Conservation (phyloP, 805 yeast species). For the Candida maris region DNA sequence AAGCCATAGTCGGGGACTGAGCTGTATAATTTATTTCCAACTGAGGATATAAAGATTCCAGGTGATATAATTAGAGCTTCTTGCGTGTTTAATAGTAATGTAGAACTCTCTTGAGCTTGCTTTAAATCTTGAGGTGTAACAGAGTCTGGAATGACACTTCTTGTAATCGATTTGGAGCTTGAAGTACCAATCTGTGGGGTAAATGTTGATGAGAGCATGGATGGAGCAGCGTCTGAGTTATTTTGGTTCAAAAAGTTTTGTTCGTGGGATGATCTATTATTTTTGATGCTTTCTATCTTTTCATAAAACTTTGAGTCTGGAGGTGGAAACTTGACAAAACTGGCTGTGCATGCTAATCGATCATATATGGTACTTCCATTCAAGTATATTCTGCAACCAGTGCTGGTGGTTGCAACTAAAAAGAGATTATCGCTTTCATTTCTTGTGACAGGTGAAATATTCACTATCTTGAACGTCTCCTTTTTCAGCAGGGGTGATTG, state of each 20-base stretch:
- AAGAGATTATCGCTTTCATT: constrained; percentile 66
- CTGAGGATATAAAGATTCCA: constrained; percentile 76
- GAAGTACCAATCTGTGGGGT: constrained; percentile 2
- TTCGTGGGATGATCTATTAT: constrained; percentile 37
- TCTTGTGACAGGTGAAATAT: constrained; percentile 56
- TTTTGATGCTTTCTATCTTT: constrained; percentile 32
- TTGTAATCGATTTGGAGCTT: constrained; percentile 20
- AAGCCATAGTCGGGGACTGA: constrained; percentile 85
- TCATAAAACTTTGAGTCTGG: constrained; percentile 31
- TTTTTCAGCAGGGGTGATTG: constrained; percentile 46
- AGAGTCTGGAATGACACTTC: constrained; percentile 27
- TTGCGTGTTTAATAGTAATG: constrained; percentile 53
- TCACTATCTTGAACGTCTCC: constrained; percentile 57
- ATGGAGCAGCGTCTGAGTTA: background rate
- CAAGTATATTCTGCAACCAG: constrained; percentile 76
- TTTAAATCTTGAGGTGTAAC: constrained; percentile 35
- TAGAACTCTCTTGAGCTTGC: constrained; percentile 53
- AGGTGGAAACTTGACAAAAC: constrained; percentile 45
- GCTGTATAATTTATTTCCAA: constrained; percentile 51
- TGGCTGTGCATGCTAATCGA: constrained; percentile 33
- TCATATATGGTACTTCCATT: constrained; percentile 44
- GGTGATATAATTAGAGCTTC: constrained; percentile 70
- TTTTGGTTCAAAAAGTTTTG: constrained; percentile 15
- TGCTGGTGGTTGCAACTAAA: constrained; percentile 72
- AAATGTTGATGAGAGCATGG: constrained; percentile 4